phyloP scores from a whole-genome alignment of 2,329 filamentous ascomycete genomes.

The Penicillium sp. region DNA sequence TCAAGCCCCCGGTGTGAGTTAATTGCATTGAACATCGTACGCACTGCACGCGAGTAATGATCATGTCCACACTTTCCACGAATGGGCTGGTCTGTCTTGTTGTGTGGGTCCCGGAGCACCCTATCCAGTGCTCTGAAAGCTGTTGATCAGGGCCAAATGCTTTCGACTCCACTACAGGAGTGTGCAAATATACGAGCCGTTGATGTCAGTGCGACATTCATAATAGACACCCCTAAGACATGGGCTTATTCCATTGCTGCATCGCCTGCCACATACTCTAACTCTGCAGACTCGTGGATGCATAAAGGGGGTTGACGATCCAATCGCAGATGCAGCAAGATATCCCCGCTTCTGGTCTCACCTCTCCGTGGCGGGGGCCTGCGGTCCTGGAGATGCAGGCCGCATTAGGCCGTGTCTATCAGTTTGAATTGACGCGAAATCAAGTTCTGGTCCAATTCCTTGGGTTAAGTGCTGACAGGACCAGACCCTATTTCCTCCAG shows the following conservation, averaged over 20 bases:
- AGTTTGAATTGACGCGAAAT: constrained; percentile 5
- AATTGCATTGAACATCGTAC: too few species aligned
- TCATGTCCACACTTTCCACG: neutral
- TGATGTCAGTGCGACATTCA: constrained; percentile 16
- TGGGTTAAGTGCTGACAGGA: constrained; percentile 18
- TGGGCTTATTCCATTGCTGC: neutral
- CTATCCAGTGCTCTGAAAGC: neutral
- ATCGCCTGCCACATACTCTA: neutral
- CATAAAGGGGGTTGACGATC: constrained; percentile 1
- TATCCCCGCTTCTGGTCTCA: constrained; percentile 9
- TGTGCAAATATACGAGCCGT: neutral
- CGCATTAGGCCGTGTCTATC: constrained; percentile 10
- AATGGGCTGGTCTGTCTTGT: neutral
- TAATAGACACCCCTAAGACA: constrained; percentile 13
- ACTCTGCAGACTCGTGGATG: neutral
- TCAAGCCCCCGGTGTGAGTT: neutral
- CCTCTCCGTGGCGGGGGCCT: too few species aligned
- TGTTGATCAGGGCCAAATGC: neutral
- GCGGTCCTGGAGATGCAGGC: neutral
- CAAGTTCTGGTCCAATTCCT: constrained; percentile 11
- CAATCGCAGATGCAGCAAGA: constrained; percentile 1
- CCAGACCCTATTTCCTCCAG: constrained; percentile 12
- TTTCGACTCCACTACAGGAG: neutral
- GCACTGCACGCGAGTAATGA: neutral
- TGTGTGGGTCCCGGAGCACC: neutral